phyloP scores from a whole-genome alignment of 169 alveolate genomes.

The Plasmodium vivax region DNA sequence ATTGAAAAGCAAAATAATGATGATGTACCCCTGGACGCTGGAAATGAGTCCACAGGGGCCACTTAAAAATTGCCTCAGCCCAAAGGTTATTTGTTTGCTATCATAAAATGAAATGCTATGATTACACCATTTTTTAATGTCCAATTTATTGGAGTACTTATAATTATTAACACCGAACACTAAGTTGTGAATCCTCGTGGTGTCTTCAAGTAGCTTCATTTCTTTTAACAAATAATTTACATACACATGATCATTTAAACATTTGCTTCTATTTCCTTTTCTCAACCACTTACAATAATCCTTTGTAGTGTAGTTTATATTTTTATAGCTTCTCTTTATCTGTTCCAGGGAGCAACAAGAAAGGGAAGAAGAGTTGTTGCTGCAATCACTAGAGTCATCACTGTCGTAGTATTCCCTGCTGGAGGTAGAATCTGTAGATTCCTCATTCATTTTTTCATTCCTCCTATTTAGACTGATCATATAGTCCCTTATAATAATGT shows the following conservation, averaged over 20 bases:
- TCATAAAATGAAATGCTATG: constrained; percentile 78
- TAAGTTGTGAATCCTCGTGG: constrained; percentile 28
- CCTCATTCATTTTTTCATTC: constrained; percentile 67
- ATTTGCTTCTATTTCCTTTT: constrained; percentile 61
- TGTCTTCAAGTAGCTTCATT: constrained; percentile 50
- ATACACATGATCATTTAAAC: constrained; percentile 68
- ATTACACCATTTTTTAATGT: constrained; percentile 76
- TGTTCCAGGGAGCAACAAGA: constrained; percentile 56
- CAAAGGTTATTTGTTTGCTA: constrained; percentile 76
- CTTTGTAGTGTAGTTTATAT: constrained; percentile 65
- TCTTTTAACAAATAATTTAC: constrained; percentile 50
- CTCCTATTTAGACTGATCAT: constrained; percentile 42
- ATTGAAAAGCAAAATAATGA: constrained; percentile 78
- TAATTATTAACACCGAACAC: constrained; percentile 75
- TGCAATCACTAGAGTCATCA: constrained; percentile 54
- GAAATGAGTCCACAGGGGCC: constrained; percentile 85
- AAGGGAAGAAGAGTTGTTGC: constrained; percentile 47
- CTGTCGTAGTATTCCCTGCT: constrained; percentile 54
- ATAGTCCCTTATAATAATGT: constrained; percentile 62
- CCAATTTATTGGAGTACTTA: constrained; percentile 52
- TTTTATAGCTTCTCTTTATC: constrained; percentile 20
- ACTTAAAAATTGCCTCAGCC: constrained; percentile 76
- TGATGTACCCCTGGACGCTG: constrained; percentile 78
- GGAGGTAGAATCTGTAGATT: constrained; percentile 10
- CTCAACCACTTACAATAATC: constrained; percentile 69